Evolutionary conservation across 2,329 filamentous ascomycete genomes (phyloP), one percentile per base, ranked within the genome.

Genomic region (Blastomyces percursus): DNA sequence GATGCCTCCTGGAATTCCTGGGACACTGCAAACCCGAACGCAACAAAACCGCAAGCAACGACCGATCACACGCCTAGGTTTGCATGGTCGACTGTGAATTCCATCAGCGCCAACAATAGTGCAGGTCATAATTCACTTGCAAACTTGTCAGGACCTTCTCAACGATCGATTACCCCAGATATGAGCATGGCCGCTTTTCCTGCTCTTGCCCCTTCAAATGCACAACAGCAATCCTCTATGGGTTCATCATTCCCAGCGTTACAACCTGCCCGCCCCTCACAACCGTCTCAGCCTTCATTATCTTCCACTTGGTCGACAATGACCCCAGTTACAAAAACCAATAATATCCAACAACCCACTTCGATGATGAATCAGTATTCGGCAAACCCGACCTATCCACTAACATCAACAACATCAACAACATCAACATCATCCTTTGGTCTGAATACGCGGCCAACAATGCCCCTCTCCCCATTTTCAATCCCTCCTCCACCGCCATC

Each of bases 121-220:
- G 61, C 62, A 62, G 58, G 32, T 16, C 56, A 30, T 50, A 61
- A 51, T 64, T 42, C 62, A 44, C 27, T 67, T 35, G 65, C 64
- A 50, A 64, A 65, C 24, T 66, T 68, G 30, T 62, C 70, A 19
- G 72, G 65, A 30, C 65, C 67, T 51, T 69, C 66, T 50, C 71
- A 75, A 61, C 77, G 80, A 30, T 78, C 81, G 7, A 78, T 83
- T 35, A 83, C 81, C 12, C 80, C 81, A 9, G 81, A 83, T 69
- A 78, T 77, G 61, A 78, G 74, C 40, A 68, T 82, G 59, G 78
- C 73, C 59, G 74, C 72, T 11, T 81, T 81, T 64, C 75, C 79
- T n/a, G 71, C 77, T n/a, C 71, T 81, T 35, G 72, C 77, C 58
- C 79, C 79, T 44, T 64, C 67, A 40, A 66, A 75, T 56, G 71